Percentiles rank a stretch among this genome's conserved stretches.
Evolutionary conservation across 1,139 yeast genomes (phyloP).

Genomic region (Hanseniaspora uvarum): DNA sequence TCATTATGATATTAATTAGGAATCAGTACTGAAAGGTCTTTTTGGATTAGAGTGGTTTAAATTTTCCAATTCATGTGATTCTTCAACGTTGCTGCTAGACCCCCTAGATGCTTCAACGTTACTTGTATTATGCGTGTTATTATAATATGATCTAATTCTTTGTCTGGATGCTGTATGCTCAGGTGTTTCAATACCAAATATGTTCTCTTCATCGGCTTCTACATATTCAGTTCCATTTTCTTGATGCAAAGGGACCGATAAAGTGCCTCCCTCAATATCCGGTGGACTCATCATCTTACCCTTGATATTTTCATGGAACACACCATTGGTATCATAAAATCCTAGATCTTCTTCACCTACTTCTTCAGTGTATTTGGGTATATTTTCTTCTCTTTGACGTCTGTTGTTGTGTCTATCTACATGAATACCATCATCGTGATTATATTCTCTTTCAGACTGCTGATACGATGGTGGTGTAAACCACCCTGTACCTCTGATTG

Average conservation of each 20-base stretch:
- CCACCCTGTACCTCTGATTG: slow-evolving; percentile 80
- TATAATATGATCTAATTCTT: slow-evolving; percentile 16
- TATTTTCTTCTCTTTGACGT: slow-evolving; percentile 12
- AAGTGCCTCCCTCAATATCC: slow-evolving; percentile 1
- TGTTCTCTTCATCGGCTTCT: neutral
- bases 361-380: slow-evolving; percentile 54
- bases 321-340: slow-evolving; percentile 63
- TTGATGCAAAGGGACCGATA: neutral
- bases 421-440: slow-evolving; percentile 21
- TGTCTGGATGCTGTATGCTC: slow-evolving; percentile 15
- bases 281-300: slow-evolving; percentile 16
- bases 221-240: neutral
- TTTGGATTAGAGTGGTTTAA: neutral
- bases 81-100: slow-evolving; percentile 3
- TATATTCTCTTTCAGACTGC: slow-evolving; percentile 58
- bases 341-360: slow-evolving; percentile 70
- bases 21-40: neutral
- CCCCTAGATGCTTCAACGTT: neutral
- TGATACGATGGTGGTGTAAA: slow-evolving; percentile 81
- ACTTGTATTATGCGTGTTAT: neutral
- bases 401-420: slow-evolving; percentile 8
- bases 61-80: slow-evolving; percentile 4
- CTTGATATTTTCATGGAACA: slow-evolving; percentile 31
- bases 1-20: neutral
- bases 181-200: slow-evolving; percentile 12